Conservation (phyloP, 1,284 basidiomycete species). For the Apiotrichum sp. region DNA sequence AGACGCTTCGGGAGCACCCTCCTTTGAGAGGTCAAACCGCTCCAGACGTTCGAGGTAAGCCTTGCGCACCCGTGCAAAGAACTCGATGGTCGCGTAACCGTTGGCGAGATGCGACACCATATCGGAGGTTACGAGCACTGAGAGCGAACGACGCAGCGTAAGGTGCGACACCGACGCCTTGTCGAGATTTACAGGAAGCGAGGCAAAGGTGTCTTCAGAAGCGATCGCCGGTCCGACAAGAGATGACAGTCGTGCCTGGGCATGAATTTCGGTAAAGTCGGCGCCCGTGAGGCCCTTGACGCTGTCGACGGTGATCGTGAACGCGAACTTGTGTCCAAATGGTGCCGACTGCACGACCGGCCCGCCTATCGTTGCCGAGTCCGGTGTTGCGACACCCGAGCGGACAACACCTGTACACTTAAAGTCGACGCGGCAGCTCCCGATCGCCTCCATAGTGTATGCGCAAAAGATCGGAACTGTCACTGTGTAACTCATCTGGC, state of each 20-base stretch:
- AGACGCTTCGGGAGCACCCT: not conserved
- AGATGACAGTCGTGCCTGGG: constrained; percentile 76
- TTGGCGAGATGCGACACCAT: constrained; percentile 63
- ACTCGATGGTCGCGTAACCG: constrained; percentile 76
- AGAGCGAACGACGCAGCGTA: constrained; percentile 71
- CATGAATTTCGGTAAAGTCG: constrained; percentile 75
- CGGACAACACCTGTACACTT: constrained; percentile 29
- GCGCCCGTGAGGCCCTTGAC: constrained; percentile 77
- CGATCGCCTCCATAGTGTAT: constrained; percentile 87
- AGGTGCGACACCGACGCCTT: constrained; percentile 65
- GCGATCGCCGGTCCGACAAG: constrained; percentile 63
- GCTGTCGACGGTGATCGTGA: constrained; percentile 73
- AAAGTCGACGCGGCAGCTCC: constrained; percentile 68
- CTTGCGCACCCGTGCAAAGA: constrained; percentile 72
- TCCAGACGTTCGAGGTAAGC: constrained; percentile 81
- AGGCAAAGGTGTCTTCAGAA: constrained; percentile 76
- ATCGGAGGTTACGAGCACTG: constrained; percentile 66
- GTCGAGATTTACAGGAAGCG: constrained; percentile 66
- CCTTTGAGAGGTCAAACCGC: constrained; percentile 49
- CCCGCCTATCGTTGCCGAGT: constrained; percentile 13
- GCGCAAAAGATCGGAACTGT: constrained; percentile 81
- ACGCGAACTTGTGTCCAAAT: constrained; percentile 68
- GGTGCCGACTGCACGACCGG: constrained; percentile 42
- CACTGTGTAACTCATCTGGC: constrained; percentile 66
- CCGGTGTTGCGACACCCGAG: constrained; percentile 35